A percentile compares a stretch with the other conserved stretches of the same genome.
These are phyloP conservation scores for Podospora pseudopauciseta DNA, from an alignment of 495 filamentous ascomycete genomes.

Conservation along the genomic window DNA sequence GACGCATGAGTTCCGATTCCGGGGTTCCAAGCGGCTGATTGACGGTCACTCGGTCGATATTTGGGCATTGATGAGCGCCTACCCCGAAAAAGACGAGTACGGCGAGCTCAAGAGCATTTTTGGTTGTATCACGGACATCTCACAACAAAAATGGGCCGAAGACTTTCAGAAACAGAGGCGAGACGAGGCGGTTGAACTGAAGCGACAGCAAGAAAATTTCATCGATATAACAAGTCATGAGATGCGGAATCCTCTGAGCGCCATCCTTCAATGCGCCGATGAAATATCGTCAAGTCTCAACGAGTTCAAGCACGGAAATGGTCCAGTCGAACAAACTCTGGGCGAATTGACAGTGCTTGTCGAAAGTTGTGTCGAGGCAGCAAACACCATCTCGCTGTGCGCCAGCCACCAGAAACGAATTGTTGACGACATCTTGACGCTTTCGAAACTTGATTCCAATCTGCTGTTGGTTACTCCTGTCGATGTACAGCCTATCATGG, in stretches of 20 bases:
- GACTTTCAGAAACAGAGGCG: constrained; percentile 59
- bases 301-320: constrained; percentile 32
- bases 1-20: constrained; percentile 66
- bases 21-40: constrained; percentile 55
- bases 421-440: constrained; percentile 77
- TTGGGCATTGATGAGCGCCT: constrained; percentile 69
- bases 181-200: constrained; percentile 61
- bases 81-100: constrained; percentile 56
- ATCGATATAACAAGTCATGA: constrained; percentile 89
- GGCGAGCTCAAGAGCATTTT: constrained; percentile 65
- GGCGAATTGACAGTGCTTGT: constrained; percentile 32
- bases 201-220: constrained; percentile 74
- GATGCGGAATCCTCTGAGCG: constrained; percentile 78
- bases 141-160: constrained; percentile 60
- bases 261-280: constrained; percentile 77
- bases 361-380: constrained; percentile 64
- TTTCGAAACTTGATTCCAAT: constrained; percentile 82
- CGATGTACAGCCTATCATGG: constrained; percentile 62
- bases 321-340: constrained; percentile 14
- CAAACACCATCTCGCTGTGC: constrained; percentile 79
- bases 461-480: constrained; percentile 73
- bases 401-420: constrained; percentile 75
- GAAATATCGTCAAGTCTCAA: constrained; percentile 60
- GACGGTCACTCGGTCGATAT: constrained; percentile 58
- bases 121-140: constrained; percentile 57